Evolutionary conservation across 2,329 filamentous ascomycete genomes (phyloP).

Genomic region (Podosphaera fusca): DNA sequence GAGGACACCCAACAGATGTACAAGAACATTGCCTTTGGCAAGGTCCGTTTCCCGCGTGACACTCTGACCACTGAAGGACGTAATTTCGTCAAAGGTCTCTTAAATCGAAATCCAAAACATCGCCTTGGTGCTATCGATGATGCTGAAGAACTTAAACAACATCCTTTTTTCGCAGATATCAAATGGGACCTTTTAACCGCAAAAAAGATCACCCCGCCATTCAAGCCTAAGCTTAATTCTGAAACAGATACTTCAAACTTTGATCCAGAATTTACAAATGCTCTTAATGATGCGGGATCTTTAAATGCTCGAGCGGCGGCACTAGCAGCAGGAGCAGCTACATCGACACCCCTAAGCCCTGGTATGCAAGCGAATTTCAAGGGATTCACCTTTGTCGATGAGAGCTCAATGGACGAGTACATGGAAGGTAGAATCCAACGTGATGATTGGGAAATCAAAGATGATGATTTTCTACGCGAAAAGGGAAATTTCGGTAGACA

Average conservation of each 20-base stretch:
- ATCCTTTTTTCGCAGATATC: slow-evolving; percentile 84
- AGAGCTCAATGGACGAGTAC: slow-evolving; percentile 78
- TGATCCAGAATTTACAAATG: slow-evolving; percentile 94
- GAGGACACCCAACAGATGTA: slow-evolving; percentile 99
- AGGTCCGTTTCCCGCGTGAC: slow-evolving; percentile 87
- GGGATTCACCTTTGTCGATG: slow-evolving; percentile 97
- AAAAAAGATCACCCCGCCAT: slow-evolving; percentile 86
- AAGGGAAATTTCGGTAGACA: slow-evolving; percentile 22
- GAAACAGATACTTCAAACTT: slow-evolving; percentile 96
- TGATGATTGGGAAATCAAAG: slow-evolving; percentile 14
- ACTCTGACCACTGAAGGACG: slow-evolving; percentile 83
- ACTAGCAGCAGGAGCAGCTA: slow-evolving; percentile 62
- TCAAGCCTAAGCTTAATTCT: slow-evolving; percentile 92
- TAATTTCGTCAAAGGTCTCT: slow-evolving; percentile 91
- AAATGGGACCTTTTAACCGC: slow-evolving; percentile 74
- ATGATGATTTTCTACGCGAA: slow-evolving; percentile 39
- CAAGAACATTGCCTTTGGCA: slow-evolving; percentile 98
- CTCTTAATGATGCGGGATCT: slow-evolving; percentile 64
- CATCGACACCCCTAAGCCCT: slow-evolving; percentile 78
- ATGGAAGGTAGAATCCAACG: slow-evolving; percentile 29
- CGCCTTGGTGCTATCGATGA: slow-evolving; percentile 76
- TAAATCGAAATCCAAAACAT: slow-evolving; percentile 94
- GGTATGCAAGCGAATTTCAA: slow-evolving; percentile 96
- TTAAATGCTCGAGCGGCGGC: slow-evolving; percentile 80
- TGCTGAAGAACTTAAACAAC: slow-evolving; percentile 79